Evolutionary conservation across 192 early-diverging fungal genomes (phyloP).

Genomic region (Coemansia javaensis): DNA sequence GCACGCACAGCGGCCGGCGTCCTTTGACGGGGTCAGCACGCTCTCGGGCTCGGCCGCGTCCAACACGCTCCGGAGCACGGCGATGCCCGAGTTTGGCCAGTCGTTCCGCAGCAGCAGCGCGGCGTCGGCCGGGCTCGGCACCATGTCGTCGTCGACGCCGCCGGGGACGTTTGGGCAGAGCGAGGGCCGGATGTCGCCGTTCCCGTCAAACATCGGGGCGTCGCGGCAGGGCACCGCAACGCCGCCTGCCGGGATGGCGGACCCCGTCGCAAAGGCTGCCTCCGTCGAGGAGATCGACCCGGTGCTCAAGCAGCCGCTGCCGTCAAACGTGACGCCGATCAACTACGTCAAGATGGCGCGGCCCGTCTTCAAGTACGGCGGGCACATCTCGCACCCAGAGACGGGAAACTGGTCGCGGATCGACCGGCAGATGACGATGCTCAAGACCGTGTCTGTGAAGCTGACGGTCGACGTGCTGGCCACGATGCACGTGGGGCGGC

Average conservation of each 20-base stretch:
- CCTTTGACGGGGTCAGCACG: constrained; percentile 23
- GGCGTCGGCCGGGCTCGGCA: constrained; percentile 16
- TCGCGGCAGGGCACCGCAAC: constrained; percentile 10
- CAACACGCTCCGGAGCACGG: constrained; percentile 6
- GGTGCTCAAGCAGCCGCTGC: constrained; percentile 21
- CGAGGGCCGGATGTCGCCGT: constrained; percentile 43
- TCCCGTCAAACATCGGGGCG: constrained; percentile 39
- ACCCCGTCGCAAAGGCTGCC: constrained; percentile 2
- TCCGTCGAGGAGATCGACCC: constrained; percentile 33
- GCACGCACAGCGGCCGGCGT: constrained; percentile 22
- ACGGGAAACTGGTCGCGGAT: constrained; percentile 54
- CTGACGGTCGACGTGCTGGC: constrained; percentile 60
- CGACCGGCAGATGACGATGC: constrained; percentile 61
- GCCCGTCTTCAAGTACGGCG: constrained; percentile 46
- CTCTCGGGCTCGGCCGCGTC: constrained; percentile 1
- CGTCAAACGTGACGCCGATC: constrained; percentile 38
- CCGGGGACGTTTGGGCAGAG: constrained; percentile 28
- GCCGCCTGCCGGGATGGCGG: neutral
- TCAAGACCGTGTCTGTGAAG: constrained; percentile 55
- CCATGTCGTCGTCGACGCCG: constrained; percentile 35
- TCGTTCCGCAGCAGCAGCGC: constrained; percentile 11
- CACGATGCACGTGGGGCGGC: constrained; percentile 61
- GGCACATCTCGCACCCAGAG: constrained; percentile 40
- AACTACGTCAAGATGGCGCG: constrained; percentile 48
- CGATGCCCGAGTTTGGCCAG: constrained; percentile 10